Base-by-base conservation (phyloP, 2,329 filamentous ascomycete genomes). In the Aspergillus sp. region DNA sequence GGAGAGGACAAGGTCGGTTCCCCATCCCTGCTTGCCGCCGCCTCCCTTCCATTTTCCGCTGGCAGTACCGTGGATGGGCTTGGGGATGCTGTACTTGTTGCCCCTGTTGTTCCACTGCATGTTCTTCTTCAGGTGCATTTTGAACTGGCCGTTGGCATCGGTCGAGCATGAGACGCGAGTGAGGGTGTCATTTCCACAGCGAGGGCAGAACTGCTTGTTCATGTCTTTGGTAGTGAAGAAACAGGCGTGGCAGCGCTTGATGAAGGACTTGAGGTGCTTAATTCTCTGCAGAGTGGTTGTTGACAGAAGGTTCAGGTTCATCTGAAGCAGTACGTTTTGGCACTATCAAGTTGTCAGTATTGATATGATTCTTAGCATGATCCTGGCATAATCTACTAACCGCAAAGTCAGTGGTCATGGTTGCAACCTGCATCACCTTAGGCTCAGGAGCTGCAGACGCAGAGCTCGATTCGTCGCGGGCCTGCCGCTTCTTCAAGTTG, bases 71-170 rank as follows among this genome's bases (percentile, higher is more conserved):
- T 87, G 82, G 9, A 86, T 79, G 0, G 93, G 88, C 72, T 96
- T 97, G 1, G 93, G 93, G 36, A 98, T 83, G 64, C 89, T 94
- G 73, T 85, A 98, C 32, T 88, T 81, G 66, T 96, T 93, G 41
- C 93, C 93, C 26, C 90, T 79, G 54, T 86, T 95, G 69, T 95
- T 97, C 84, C 85, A 95, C 70, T 96, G 89, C 75, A 93, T 95
- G 67, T 95, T 95, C 68, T 83, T 85, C 75, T 95, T 95, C 47
- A 98, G 74, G 63, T 96, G 88, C 47, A 98, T 69, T 46, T 79
- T 83, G 71, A 96, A 94, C 56, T 84, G 81, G 40, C 93, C 93
- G 40, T 82, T 78, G 27, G 82, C 74, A 58, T 90, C 85, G 4
- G 90, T 96, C 27, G 86, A 86, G 76, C 90, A 96, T 26, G 85